These are phyloP conservation scores for Metschnikowia hibisci DNA, from an alignment of 805 yeast species.

Conservation along the genomic window DNA sequence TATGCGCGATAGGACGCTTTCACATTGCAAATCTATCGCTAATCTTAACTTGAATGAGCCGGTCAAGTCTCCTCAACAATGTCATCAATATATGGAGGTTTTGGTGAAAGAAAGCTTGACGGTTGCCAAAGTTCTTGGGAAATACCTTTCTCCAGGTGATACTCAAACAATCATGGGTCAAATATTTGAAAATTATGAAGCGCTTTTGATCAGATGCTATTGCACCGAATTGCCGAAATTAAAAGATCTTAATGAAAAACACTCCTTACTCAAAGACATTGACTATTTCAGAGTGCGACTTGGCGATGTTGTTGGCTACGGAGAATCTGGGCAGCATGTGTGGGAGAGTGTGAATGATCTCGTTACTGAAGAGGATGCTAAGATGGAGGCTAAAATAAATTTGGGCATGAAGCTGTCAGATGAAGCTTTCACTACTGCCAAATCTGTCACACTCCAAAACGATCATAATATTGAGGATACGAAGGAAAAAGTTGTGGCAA, in stretches of 20 bases:
- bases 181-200: slow-evolving; percentile 57
- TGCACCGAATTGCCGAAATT: slow-evolving; percentile 46
- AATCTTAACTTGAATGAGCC: slow-evolving; percentile 50
- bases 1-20: slow-evolving; percentile 60
- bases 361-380: slow-evolving; percentile 46
- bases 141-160: slow-evolving; percentile 52
- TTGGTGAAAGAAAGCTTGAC: slow-evolving; percentile 65
- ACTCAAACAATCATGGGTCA: slow-evolving; percentile 43
- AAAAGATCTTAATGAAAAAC: slow-evolving; percentile 51
- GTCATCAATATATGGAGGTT: slow-evolving; percentile 61
- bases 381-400: slow-evolving; percentile 35
- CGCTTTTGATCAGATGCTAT: slow-evolving; percentile 46
- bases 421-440: not conserved
- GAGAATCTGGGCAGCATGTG: slow-evolving; percentile 56
- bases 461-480: slow-evolving; percentile 1
- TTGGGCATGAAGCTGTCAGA: slow-evolving; percentile 25
- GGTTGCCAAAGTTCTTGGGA: slow-evolving; percentile 54
- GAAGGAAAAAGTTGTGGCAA: slow-evolving; percentile 1
- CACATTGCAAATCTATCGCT: slow-evolving; percentile 47
- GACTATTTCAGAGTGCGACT: slow-evolving; percentile 62
- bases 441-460: not conserved
- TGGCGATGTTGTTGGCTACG: slow-evolving; percentile 55
- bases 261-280: slow-evolving; percentile 53
- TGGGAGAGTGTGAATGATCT: slow-evolving; percentile 58
- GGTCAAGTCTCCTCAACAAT: slow-evolving; percentile 40